Evolutionary conservation across 495 filamentous ascomycete species (phyloP).

Genomic region (Talaromyces nanjingensis): DNA sequence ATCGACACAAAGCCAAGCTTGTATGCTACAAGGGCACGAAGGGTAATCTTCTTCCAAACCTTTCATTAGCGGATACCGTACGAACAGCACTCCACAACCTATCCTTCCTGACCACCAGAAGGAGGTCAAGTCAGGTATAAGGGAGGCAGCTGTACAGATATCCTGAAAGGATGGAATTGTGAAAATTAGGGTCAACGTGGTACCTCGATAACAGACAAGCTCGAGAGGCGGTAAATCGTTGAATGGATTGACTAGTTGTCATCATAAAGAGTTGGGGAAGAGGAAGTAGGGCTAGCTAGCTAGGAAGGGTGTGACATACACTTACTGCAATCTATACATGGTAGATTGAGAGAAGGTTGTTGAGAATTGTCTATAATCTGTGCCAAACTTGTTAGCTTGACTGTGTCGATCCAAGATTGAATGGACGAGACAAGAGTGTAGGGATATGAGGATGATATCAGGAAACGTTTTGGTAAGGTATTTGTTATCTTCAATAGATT

Average conservation of each 20-base stretch:
- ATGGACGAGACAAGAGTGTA: conserved; percentile 1
- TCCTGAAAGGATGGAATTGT: conserved; percentile 15
- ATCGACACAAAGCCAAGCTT: conserved; percentile 39
- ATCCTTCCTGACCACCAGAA: conserved; percentile 52
- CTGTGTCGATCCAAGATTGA: conserved; percentile 1
- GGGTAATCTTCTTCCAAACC: conserved; percentile 15
- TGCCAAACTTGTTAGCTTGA: conserved; percentile 13
- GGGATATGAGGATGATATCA: conserved; percentile 14
- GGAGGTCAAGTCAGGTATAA: conserved; percentile 58
- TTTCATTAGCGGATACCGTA: conserved; percentile 4
- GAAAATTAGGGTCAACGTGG: conserved; percentile 33
- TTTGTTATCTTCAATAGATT: conserved; percentile 65
- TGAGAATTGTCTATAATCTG: conserved; percentile 5
- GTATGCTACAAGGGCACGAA: conserved; percentile 31
- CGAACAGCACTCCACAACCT: conserved; percentile 74
- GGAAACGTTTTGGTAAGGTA: conserved; percentile 66
- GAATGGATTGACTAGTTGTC: conserved; percentile 99
- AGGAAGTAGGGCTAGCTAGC: neutral
- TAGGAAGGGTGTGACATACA: conserved; percentile 9
- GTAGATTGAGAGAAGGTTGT: conserved; percentile 6
- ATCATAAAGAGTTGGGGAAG: conserved; percentile 55
- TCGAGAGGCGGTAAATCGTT: conserved; percentile 58
- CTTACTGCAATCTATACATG: neutral
- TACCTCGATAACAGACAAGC: conserved; percentile 18
- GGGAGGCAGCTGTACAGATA: conserved; percentile 23